Base-by-base conservation (phyloP, 2,329 filamentous ascomycete species). In the Fusarium bulbicola region DNA sequence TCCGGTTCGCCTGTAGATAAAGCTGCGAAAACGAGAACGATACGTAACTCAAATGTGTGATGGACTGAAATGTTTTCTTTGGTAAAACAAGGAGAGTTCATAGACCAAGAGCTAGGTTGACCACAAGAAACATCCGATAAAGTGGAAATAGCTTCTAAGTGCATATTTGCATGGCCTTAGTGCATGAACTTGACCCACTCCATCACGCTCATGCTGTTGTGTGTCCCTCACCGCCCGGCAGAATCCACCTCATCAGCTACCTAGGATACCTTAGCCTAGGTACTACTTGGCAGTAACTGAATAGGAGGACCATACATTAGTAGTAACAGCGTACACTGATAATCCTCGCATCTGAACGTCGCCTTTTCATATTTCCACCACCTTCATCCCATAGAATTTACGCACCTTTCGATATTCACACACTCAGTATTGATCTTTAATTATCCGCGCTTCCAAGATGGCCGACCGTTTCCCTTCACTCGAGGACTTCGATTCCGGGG, bases 391-490 rank as follows among this genome's bases (percentile, higher is more conserved):
- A 46, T 40, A 37, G 21, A 18, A 20, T 16, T 32, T 28, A 54
- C 34, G 53, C 32, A 57, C 26, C 37, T 34, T 46, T 37, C 37
- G 39, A 73, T 43, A 40, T 45, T 39, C 57, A 53, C 40, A 66
- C 37, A 49, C 28, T n/a, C 21, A 54, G 40, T 42, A 37, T 58
- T 43, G 52, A 69, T 36, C 54, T 36, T 21, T 60, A 39, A 30
- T 49, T 37, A 28, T 28, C 47, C 28, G 50, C 50, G 52, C 52
- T 70, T 57, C 56, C 56, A 84, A 79, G 49, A 95, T 95, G 92
- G 92, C 92, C 54, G 92, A 94, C 83, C 86, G 92, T 78, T 95
- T 95, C 82, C 92, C 92, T 77, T 93, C 92, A 50, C 84, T 95
- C 77, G 92, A 95, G 82, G 92, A 95, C 79, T 93, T 95, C 80